Base-by-base conservation (phyloP, 2,329 filamentous ascomycete genomes). In the Fusarium stilboides region DNA sequence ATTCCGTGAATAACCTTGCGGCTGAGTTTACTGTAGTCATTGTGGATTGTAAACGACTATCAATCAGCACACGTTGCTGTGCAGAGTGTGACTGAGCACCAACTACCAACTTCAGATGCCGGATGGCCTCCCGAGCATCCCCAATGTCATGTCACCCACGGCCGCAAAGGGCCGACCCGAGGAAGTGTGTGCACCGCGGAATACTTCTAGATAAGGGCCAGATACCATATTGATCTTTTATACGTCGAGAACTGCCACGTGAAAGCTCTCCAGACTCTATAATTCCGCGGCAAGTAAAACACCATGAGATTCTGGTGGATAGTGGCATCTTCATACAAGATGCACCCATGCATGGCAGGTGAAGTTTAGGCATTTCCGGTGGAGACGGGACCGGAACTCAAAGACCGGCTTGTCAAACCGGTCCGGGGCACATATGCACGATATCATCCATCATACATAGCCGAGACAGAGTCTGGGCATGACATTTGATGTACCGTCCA, bases 321-420 rank as follows among this genome's bases (percentile, higher is more conserved):
- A 39, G 37, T 31, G 28, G 28, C 3, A 31, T 31, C 10, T 31
- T 31, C 28, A 13, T 44, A 22, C 15, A 28, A 55, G 14, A 42
- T 42, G 36, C 45, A 57, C 45, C 54, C 54, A 57, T 57, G 54
- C 26, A 22, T 24, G 39, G 22, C 39, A 42, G 39, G 13, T 40
- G 13, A 24, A 40, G 24, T 20, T 28, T 46, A 17, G 31, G 42
- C 40, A 53, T 39, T 49, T 49, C 49, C 22, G 26, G 61, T 60
- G 60, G 62, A 19, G 40, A 65, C 39, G 14, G 28, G 47, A n/a
- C 54, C 62, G 62, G 62, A 65, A 65, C 20, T 65, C 61, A 54
- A 65, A 65, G 53, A 49, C 62, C 62, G 62, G 42, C 53, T 65
- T 60, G 60, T 44, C 45, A 62, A 63, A 57, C 60, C 57, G 58